Evolutionary conservation across 345 rosid genomes (phyloP).

Genomic region (Carallia pectinifolia): DNA sequence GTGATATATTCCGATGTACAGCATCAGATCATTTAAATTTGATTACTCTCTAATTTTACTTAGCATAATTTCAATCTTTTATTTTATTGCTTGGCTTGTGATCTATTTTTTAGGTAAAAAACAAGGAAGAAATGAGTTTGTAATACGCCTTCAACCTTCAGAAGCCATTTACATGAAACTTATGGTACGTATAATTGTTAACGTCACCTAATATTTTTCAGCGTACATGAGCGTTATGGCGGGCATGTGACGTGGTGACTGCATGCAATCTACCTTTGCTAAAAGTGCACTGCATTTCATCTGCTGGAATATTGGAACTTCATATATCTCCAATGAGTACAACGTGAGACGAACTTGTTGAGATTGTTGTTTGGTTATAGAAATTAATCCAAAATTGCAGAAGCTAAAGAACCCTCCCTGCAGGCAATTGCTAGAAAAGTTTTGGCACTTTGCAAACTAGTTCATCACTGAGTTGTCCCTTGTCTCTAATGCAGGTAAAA

Average conservation of each 20-base stretch:
- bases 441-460: neutral
- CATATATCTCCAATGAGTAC: neutral
- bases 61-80: neutral
- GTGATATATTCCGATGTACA: constrained; percentile 91
- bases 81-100: constrained; percentile 10
- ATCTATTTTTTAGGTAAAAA: constrained; percentile 52
- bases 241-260: constrained; percentile 24
- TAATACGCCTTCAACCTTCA: constrained; percentile 92
- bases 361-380: no score
- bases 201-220: neutral
- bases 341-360: no score
- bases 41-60: constrained; percentile 1
- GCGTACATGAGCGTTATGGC: constrained; percentile 81
- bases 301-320: neutral
- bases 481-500: constrained; percentile 67
- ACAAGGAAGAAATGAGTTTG: constrained; percentile 98
- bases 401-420: no score
- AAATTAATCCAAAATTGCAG: no score
- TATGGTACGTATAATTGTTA: constrained; percentile 50
- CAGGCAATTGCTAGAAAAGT: neutral
- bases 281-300: neutral
- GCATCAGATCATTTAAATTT: constrained; percentile 7
- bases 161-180: constrained; percentile 99
- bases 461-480: constrained; percentile 6
- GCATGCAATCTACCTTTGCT: neutral